phyloP scores from a whole-genome alignment of 768 basidiomycete species.

The Leccinum longicurvipes region DNA sequence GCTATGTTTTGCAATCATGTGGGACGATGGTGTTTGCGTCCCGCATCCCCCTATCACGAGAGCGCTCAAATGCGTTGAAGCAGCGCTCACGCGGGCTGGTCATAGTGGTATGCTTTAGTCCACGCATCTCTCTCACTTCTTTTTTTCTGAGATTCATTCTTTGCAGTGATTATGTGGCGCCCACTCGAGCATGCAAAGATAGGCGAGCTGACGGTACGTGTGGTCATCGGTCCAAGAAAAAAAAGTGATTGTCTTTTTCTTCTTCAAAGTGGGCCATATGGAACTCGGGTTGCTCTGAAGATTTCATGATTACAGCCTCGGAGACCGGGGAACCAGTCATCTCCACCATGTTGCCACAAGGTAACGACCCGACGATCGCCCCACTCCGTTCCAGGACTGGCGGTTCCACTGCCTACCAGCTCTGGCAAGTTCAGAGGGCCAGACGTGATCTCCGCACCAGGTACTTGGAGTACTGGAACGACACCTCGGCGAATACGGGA shows the following conservation, averaged over 20 bases:
- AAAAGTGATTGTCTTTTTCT: background rate
- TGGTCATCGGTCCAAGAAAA: slow-evolving; percentile 8
- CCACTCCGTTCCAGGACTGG: slow-evolving; percentile 26
- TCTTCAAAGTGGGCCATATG: slow-evolving; percentile 39
- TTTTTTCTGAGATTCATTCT: background rate
- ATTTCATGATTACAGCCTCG: slow-evolving; percentile 38
- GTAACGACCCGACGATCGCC: slow-evolving; percentile 17
- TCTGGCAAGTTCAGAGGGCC: slow-evolving; percentile 67
- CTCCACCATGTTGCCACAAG: slow-evolving; percentile 41
- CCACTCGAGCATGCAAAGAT: slow-evolving; percentile 53
- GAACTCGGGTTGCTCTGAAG: slow-evolving; percentile 46
- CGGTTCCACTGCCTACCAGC: slow-evolving; percentile 49
- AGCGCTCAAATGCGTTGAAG: slow-evolving; percentile 53
- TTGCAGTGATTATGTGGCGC: slow-evolving; percentile 69
- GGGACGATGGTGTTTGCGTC: slow-evolving; percentile 56
- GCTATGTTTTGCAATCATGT: slow-evolving; percentile 60
- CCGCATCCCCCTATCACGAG: slow-evolving; percentile 67
- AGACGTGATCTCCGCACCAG: slow-evolving; percentile 45
- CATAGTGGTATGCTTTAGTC: slow-evolving; percentile 50
- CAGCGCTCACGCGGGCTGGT: slow-evolving; percentile 56
- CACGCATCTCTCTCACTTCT: background rate
- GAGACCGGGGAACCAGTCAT: slow-evolving; percentile 55
- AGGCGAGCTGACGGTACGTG: slow-evolving; percentile 37
- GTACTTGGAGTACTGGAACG: slow-evolving; percentile 63
- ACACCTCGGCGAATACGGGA: slow-evolving; percentile 46